Evolutionary conservation across 495 filamentous ascomycete genomes (phyloP).

Genomic region (Penicillium tannophilum): DNA sequence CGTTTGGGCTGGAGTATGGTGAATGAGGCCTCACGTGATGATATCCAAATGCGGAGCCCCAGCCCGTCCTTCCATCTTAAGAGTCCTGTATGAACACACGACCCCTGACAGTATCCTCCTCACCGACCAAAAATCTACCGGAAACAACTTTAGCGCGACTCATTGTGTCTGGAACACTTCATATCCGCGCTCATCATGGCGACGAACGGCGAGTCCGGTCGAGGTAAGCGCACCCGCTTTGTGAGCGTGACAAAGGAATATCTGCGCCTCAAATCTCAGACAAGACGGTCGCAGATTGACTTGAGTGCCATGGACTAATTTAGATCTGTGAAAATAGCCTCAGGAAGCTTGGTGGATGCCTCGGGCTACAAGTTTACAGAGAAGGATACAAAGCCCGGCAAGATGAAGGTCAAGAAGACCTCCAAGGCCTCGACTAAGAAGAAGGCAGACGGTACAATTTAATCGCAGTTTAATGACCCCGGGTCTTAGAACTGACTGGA

Average conservation of each 20-base stretch:
- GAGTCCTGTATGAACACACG: slow-evolving; percentile 16
- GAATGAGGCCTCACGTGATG: slow-evolving; percentile 33
- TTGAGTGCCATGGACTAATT: slow-evolving; percentile 1
- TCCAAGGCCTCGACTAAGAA: slow-evolving; percentile 55
- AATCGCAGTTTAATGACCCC: slow-evolving; percentile 14
- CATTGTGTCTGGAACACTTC: slow-evolving; percentile 7
- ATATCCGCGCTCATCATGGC: slow-evolving; percentile 35
- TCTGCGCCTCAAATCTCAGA: slow-evolving; percentile 1
- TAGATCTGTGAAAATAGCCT: slow-evolving; percentile 15
- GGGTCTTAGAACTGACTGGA: slow-evolving; percentile 1
- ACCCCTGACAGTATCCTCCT: slow-evolving; percentile 2
- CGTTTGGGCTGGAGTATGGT: not conserved
- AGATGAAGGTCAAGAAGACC: slow-evolving; percentile 70
- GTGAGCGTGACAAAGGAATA: slow-evolving; percentile 13
- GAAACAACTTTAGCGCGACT: slow-evolving; percentile 10
- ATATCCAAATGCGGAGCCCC: slow-evolving; percentile 38
- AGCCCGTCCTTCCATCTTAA: slow-evolving; percentile 29
- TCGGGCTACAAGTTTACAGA: slow-evolving; percentile 54
- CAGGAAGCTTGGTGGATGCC: slow-evolving; percentile 50
- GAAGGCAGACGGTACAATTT: slow-evolving; percentile 51
- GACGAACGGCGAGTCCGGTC: slow-evolving; percentile 40
- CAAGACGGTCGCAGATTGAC: not conserved
- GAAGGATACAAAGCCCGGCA: slow-evolving; percentile 64
- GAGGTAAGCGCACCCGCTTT: slow-evolving; percentile 32
- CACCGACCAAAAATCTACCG: not conserved